Percentiles rank a stretch among this genome's conserved stretches.
Conservation (phyloP, 345 rosid genomes). For the Brassica incana region DNA sequence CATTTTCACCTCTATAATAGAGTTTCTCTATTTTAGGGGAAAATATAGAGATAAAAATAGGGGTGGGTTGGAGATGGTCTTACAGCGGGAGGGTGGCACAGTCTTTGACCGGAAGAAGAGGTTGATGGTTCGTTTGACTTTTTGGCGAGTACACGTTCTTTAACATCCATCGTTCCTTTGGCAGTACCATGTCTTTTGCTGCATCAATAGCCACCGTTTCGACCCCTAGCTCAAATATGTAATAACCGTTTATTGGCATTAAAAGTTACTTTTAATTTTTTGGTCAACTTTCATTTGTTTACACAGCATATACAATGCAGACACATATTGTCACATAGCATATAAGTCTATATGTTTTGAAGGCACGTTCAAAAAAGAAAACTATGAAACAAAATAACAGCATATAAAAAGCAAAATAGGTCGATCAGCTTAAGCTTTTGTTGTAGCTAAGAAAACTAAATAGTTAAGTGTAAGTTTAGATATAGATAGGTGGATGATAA, state of each 20-base stretch:
- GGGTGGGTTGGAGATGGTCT: too few relatives aligned
- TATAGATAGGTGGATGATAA: background rate
- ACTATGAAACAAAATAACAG: background rate
- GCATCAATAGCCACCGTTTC: slow-evolving; percentile 51
- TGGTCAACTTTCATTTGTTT: background rate
- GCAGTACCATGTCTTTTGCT: slow-evolving; percentile 68
- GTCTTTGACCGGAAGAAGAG: too few relatives aligned
- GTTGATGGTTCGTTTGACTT: slow-evolving; percentile 59
- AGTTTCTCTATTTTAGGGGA: too few relatives aligned
- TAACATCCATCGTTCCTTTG: slow-evolving; percentile 75
- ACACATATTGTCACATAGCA: background rate
- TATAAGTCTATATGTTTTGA: background rate
- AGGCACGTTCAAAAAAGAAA: background rate
- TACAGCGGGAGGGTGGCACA: slow-evolving; percentile 9
- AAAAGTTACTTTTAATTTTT: too few relatives aligned
- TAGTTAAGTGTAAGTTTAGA: background rate
- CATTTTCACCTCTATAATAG: too few relatives aligned
- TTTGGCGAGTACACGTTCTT: slow-evolving; percentile 51
- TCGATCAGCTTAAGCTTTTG: background rate
- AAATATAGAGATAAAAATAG: too few relatives aligned
- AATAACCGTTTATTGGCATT: slow-evolving; percentile 5
- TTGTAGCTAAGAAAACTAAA: background rate
- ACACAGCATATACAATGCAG: background rate
- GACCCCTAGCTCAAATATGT: slow-evolving; percentile 52
- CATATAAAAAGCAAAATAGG: background rate